Conservation (phyloP, 2,329 filamentous ascomycete species). For the Paracorniculantispora psalliotae region DNA sequence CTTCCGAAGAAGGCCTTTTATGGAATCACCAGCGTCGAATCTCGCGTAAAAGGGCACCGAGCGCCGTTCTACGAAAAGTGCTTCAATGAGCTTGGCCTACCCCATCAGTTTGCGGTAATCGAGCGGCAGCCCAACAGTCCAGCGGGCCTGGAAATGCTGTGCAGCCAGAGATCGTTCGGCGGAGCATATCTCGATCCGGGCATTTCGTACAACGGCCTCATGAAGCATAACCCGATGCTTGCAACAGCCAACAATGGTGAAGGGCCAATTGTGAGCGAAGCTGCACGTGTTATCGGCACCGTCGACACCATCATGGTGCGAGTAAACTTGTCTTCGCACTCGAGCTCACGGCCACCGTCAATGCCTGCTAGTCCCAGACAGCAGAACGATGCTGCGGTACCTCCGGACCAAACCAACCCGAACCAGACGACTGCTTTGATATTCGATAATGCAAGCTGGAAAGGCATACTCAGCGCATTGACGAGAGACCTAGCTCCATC, state of each 20-base stretch:
- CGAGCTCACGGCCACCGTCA: constrained; percentile 41
- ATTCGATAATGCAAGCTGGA: constrained; percentile 81
- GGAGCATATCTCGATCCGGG: constrained; percentile 78
- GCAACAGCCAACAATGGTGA: constrained; percentile 43
- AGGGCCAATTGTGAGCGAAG: constrained; percentile 63
- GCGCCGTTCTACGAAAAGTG: constrained; percentile 84
- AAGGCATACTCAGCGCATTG: constrained; percentile 75
- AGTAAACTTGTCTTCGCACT: constrained; percentile 28
- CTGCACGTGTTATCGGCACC: constrained; percentile 71
- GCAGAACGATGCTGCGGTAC: constrained; percentile 25
- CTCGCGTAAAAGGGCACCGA: constrained; percentile 54
- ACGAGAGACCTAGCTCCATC: constrained; percentile 79
- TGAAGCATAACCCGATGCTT: constrained; percentile 51
- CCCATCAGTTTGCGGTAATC: constrained; percentile 71
- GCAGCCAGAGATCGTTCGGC: constrained; percentile 70
- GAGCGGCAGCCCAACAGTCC: constrained; percentile 63
- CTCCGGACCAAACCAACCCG: constrained; percentile 35
- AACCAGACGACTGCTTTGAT: constrained; percentile 51
- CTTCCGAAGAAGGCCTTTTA: constrained; percentile 76
- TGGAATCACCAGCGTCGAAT: constrained; percentile 67
- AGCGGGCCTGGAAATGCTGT: constrained; percentile 64
- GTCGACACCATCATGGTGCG: constrained; percentile 75
- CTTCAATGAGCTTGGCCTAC: constrained; percentile 78
- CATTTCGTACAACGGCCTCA: constrained; percentile 54
- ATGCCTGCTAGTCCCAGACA: constrained; percentile 44